Evolutionary conservation across 176 grass and related monocot species (phyloP).

Genomic region (Zoysia japonica): DNA sequence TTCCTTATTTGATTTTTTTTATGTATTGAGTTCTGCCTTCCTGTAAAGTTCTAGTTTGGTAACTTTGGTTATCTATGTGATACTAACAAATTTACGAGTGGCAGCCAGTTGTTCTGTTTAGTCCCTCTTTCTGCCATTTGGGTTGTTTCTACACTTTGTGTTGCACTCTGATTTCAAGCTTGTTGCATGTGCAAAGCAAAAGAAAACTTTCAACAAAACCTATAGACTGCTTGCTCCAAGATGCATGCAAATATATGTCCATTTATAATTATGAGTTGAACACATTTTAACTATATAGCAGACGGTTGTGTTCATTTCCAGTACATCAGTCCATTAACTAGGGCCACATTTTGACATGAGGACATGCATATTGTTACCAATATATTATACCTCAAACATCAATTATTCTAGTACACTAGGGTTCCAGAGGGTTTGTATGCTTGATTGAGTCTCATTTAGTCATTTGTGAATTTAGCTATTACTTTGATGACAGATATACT

Average conservation of each 20-base stretch:
- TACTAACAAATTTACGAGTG: slow-evolving; percentile 4
- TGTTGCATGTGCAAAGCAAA: slow-evolving; percentile 19
- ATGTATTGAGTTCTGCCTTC: slow-evolving; percentile 19
- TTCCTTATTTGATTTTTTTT: slow-evolving; percentile 17
- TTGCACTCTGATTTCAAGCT: not conserved
- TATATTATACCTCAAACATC: slow-evolving; percentile 11
- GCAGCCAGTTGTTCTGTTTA: slow-evolving; percentile 12
- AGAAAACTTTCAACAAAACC: not conserved
- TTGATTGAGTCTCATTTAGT: slow-evolving; percentile 7
- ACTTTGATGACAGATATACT: slow-evolving; percentile 7
- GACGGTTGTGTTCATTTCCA: not conserved
- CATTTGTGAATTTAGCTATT: not conserved
- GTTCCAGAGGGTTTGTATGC: not conserved
- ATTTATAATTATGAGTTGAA: not conserved
- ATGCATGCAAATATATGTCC: not conserved
- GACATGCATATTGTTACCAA: not conserved
- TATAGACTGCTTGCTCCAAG: not conserved
- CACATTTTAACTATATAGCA: not conserved
- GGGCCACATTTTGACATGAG: slow-evolving; percentile 20
- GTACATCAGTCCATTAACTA: slow-evolving; percentile 5
- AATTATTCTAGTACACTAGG: slow-evolving; percentile 5
- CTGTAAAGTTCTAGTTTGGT: slow-evolving; percentile 16
- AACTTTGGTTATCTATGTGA: slow-evolving; percentile 11
- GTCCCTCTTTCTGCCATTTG: slow-evolving; percentile 15
- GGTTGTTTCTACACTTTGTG: slow-evolving; percentile 1